phyloP scores from a whole-genome alignment of 2,329 filamentous ascomycete genomes.

The Fulvia fulva region DNA sequence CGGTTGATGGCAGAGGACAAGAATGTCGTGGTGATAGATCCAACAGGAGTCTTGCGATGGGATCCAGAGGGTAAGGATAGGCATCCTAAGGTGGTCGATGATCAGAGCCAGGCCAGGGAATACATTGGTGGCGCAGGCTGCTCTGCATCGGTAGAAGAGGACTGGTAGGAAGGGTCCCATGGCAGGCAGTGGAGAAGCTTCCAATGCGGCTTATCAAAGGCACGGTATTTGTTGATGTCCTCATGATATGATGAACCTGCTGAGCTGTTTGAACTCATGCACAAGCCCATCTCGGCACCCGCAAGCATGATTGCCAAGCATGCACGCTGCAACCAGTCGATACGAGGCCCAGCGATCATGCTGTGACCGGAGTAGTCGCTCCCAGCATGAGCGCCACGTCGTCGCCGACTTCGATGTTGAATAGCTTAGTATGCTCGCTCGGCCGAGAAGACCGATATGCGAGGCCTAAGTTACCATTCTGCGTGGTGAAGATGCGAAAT shows the following conservation, averaged over 20 bases:
- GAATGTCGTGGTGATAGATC: constrained; percentile 21
- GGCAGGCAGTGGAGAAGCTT: too few species aligned
- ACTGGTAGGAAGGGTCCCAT: too few species aligned
- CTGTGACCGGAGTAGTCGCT: neutral
- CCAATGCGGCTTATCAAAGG: neutral
- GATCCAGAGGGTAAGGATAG: constrained; percentile 13
- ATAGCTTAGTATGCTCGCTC: neutral
- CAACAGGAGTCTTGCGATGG: constrained; percentile 18
- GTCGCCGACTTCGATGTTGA: neutral
- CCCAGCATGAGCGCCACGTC: neutral
- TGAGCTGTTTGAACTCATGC: neutral
- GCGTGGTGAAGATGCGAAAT: neutral
- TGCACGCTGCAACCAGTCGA: neutral
- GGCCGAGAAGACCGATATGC: neutral
- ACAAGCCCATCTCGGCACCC: neutral
- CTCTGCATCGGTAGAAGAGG: constrained; percentile 11
- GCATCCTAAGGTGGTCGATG: constrained; percentile 18
- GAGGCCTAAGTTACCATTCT: neutral
- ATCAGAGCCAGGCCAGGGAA: constrained; percentile 18
- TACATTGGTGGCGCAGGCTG: constrained; percentile 23
- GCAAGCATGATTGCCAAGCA: neutral
- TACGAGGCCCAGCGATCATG: neutral
- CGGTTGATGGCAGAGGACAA: constrained; percentile 15
- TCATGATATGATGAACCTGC: neutral
- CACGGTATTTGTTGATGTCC: too few species aligned